A percentile compares a stretch with the other conserved stretches of the same genome.
phyloP scores from a whole-genome alignment of 352 stramenopile species.

The Phytophthora pini region DNA sequence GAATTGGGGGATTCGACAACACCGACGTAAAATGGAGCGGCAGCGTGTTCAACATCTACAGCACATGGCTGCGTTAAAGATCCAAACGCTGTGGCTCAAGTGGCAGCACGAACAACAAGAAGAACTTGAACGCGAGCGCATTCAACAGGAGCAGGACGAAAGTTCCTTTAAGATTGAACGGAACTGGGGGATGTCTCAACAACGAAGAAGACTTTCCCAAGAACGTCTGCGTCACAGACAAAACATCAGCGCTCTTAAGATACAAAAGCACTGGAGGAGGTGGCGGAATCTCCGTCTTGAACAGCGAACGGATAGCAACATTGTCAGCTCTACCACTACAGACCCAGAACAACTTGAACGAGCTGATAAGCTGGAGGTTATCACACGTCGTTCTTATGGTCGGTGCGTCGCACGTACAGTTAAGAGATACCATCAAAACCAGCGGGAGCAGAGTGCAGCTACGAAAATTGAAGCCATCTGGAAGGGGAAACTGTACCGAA shows the following conservation, averaged over 20 bases:
- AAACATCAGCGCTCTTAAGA: constrained; percentile 32
- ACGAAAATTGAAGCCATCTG: constrained; percentile 38
- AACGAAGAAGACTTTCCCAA: constrained; percentile 22
- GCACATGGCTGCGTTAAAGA: constrained; percentile 32
- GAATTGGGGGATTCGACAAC: constrained; percentile 23
- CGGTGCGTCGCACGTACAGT: constrained; percentile 19
- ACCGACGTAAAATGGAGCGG: constrained; percentile 32
- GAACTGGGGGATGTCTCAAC: constrained; percentile 25
- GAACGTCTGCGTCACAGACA: constrained; percentile 31
- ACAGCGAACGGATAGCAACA: not conserved
- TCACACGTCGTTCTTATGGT: constrained; percentile 20
- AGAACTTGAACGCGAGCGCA: constrained; percentile 29
- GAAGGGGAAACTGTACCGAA: constrained; percentile 28
- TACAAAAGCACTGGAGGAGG: constrained; percentile 36
- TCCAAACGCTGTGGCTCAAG: constrained; percentile 33
- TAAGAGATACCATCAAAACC: constrained; percentile 17
- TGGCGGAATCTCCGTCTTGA: constrained; percentile 19
- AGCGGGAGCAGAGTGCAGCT: constrained; percentile 20
- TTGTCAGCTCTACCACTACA: too few relatives aligned
- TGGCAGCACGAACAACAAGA: constrained; percentile 32
- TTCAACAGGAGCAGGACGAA: constrained; percentile 35
- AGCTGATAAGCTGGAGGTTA: constrained; percentile 15
- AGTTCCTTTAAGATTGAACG: constrained; percentile 35
- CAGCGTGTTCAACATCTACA: constrained; percentile 26
- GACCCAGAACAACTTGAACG: not conserved